Evolutionary conservation across 331 rosid genomes (phyloP), one percentile per base, ranked within the genome.

Genomic region (Spiraea crenata): DNA sequence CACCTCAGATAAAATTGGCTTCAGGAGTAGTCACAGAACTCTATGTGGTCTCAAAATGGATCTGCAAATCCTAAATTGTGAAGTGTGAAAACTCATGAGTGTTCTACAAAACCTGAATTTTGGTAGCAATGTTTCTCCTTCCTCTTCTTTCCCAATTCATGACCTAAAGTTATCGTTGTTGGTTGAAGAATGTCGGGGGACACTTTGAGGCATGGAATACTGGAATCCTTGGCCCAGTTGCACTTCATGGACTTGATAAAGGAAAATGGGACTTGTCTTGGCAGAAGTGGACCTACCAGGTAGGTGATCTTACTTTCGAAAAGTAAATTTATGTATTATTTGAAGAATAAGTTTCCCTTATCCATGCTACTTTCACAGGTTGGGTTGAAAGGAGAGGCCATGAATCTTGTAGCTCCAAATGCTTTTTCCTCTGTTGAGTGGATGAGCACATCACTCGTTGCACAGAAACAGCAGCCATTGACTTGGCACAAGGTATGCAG

Each of bases 231-330:
- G 99, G 98, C 77, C 98, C 99, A 73, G 88, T 95, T 76, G 97
- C 84, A 49, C 86, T 95, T 62, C 93, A 84, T 60, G 99, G 99
- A 69, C 91, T 95, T 72, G 83, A 88, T 75, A 88, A 85, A 71
- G 98, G 99, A 82, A 95, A 86, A 66, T 79, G 74, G 90, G 99
- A 95, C 82, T 80, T 95, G 73, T 86, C 98, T 42, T 85, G 96
- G 95, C 87, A 89, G 80, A 91, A 88, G 79, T 95, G 99, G 99
- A 91, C 96, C 42, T 95, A 95, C 78, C 92, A 91, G 98, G 99
- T 93, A 67, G 57, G 60, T 57, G 39, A 44, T 72, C 64, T 70
- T 62, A 15, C 83, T 41, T 80, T 49, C 55, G 70, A 73, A 25
- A 57, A 49, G 55, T n/a, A 50, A 15, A 44, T 25, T 17, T 48